A percentile compares a stretch with the other conserved stretches of the same genome.
phyloP scores from a whole-genome alignment of 179 eudicot genomes.

The Beta lomatogona region DNA sequence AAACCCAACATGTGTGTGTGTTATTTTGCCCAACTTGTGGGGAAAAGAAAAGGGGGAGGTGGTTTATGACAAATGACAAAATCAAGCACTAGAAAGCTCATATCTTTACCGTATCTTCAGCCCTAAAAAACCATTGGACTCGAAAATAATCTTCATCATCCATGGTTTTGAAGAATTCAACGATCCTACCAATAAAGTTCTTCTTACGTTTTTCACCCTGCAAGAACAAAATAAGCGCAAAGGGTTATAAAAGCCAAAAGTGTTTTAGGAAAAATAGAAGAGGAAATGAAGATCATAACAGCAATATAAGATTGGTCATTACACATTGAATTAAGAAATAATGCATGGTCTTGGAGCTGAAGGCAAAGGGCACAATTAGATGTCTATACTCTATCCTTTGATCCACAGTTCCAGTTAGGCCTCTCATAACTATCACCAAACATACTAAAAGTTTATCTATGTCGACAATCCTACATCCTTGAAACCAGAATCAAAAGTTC shows the following conservation, averaged over 20 bases:
- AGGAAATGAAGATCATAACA: not conserved
- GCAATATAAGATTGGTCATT: not conserved
- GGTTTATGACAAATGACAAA: not conserved
- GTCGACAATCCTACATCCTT: not conserved
- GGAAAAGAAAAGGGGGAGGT: not conserved
- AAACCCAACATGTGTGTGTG: not conserved
- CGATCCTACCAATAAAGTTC: conserved; percentile 49
- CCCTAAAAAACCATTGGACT: conserved; percentile 61
- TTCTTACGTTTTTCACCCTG: conserved; percentile 51
- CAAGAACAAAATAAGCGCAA: conserved; percentile 1
- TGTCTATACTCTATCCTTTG: not conserved
- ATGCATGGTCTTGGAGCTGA: not conserved
- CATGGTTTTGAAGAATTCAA: conserved; percentile 50
- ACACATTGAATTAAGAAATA: not conserved
- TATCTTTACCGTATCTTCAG: conserved; percentile 52
- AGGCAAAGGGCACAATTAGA: not conserved
- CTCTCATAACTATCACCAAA: not conserved
- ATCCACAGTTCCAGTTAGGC: not conserved
- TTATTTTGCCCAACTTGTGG: not conserved
- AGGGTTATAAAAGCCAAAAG: not conserved
- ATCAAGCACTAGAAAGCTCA: conserved; percentile 5
- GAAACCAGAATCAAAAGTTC: not conserved
- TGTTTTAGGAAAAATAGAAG: conserved; percentile 2
- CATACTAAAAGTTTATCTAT: not conserved
- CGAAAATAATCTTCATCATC: conserved; percentile 54